Evolutionary conservation across 2,329 filamentous ascomycete genomes (phyloP).

Genomic region (Blumeria hordei): DNA sequence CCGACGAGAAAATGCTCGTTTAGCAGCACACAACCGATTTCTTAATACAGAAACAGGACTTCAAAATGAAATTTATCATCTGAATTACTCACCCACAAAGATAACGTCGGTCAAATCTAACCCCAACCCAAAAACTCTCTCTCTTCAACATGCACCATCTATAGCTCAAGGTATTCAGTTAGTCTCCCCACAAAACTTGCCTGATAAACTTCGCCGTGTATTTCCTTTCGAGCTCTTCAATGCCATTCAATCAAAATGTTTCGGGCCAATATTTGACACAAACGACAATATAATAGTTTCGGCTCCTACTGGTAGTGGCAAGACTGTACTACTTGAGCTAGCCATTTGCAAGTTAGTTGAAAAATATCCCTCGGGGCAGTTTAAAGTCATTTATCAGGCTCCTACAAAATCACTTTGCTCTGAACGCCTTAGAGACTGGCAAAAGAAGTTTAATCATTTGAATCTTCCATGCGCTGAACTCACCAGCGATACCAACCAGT

Average conservation of each 20-base stretch:
- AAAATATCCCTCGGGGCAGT: slow-evolving; percentile 29
- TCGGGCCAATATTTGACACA: slow-evolving; percentile 36
- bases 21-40: background rate
- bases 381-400: slow-evolving; percentile 68
- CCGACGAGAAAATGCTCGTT: slow-evolving; percentile 7
- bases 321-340: slow-evolving; percentile 60
- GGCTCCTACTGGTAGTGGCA: slow-evolving; percentile 66
- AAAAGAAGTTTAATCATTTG: slow-evolving; percentile 43
- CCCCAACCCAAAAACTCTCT: slow-evolving; percentile 3
- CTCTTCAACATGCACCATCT: slow-evolving; percentile 12
- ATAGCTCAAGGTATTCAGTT: slow-evolving; percentile 28
- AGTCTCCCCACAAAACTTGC: slow-evolving; percentile 32
- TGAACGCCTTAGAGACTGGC: slow-evolving; percentile 57
- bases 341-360: slow-evolving; percentile 51
- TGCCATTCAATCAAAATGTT: slow-evolving; percentile 61
- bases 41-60: background rate
- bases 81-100: no score
- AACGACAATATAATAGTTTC: slow-evolving; percentile 59
- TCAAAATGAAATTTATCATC: background rate
- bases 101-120: background rate
- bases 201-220: slow-evolving; percentile 42
- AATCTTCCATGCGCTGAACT: slow-evolving; percentile 50
- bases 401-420: slow-evolving; percentile 66
- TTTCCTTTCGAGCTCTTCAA: slow-evolving; percentile 62
- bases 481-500: slow-evolving; percentile 54